Evolutionary conservation across 106 monocot genomes (phyloP), one percentile per base, ranked within the genome.

Genomic region (Dendrobium huoshanense): DNA sequence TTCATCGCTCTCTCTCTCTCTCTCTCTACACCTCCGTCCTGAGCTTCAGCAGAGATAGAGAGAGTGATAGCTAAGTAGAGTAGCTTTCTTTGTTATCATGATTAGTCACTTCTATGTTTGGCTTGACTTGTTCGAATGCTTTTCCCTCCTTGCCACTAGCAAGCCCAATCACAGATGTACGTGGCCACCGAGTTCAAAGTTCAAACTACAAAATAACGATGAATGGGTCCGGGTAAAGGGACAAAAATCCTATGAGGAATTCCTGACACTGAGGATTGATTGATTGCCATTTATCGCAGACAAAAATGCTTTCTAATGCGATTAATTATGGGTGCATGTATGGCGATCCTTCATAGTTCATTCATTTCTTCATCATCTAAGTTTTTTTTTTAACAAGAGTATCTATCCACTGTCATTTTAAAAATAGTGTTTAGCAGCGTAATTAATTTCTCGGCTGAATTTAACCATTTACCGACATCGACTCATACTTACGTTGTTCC

Each of bases 71-170:
- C 31, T 31, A 31, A 31, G 27, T 27, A 67, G 67, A 67, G 22
- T 16, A 27, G 55, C 75, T 59, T 81, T 75, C 81, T 59, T 59
- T 75, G 75, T 24, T 81, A 59, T 75, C 81, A 75, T 81, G 75
- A 75, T 81, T 58, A 56, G 81, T 80, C 80, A 80, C 72, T 70
- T 80, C 80, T 45, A 25, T 27, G 80, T 51, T 80, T 73, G 80
- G 80, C 54, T 80, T 80, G 48, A 72, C 72, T 49, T 33, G 44
- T 49, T 80, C 42, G 4, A 49, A 45, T 24, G 51, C 64, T 24
- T 41, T 64, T 79, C 43, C 77, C 49, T 64, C n/a, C 59, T 41
- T 9, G 44, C 45, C 9, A 9, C 9, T 0, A 0, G 9, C 6
- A 45, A 45, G 45, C 8, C 45, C 45, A 45, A 45, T 45, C 6